Evolutionary conservation across 2,329 filamentous ascomycete species (phyloP), one percentile per base, ranked within the genome.

Genomic region (Elsinoe necatrix): DNA sequence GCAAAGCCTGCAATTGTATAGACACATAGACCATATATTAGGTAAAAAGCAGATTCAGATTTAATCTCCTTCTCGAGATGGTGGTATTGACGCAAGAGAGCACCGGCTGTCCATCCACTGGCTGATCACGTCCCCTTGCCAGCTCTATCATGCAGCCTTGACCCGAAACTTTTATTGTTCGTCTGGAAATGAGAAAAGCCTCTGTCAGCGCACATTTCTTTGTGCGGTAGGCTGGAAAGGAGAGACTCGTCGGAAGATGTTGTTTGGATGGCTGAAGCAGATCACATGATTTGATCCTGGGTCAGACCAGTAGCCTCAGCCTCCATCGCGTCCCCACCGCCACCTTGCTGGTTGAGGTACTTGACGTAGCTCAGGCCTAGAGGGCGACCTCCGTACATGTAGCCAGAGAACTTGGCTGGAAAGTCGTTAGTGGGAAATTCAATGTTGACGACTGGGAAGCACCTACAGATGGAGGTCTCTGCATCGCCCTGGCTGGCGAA

Each of bases 281-380:
- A 39, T 47, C 62, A 97, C 91, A 97, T 95, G 74, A 97, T 96
- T 77, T 97, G 91, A 69, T 97, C 92, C 73, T 97, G 93, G n/a
- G 90, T 95, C 68, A 95, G 74, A 60, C 85, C 72, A 23, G 77
- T 76, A 37, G 75, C 82, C 62, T 87, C 82, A 61, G 89, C 84
- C 31, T 85, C 88, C 63, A 96, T 91, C 89, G 96, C 95, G 64
- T 77, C 80, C 61, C 91, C 72, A 55, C 69, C 69, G 56, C 70
- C 71, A 51, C 78, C 78, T 39, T 82, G 79, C 55, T 81, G 77
- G 68, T 86, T 92, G 62, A 88, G 77, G 73, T 97, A 97, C 73
- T 93, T 95, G 76, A 96, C 92, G 68, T 88, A 97, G 71, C 85
- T 92, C 67, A 98, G 79, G 58, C 91, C 90, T 59, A 98, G 84